Conservation (phyloP, 371 early-diverging fungal genomes). For the Rhizopus arrhizus region DNA sequence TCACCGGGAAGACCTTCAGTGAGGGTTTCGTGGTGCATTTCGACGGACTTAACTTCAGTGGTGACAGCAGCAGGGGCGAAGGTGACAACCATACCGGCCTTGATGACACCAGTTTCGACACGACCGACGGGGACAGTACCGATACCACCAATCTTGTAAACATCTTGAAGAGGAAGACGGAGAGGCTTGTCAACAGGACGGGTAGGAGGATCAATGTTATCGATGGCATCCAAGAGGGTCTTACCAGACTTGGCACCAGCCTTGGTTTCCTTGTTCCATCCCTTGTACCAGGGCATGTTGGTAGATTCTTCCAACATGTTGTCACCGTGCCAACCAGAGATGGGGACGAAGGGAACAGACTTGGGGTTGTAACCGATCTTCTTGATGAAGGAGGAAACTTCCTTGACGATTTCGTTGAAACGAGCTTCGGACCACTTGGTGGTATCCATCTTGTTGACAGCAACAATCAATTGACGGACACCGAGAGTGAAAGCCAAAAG, state of each 20-base stretch:
- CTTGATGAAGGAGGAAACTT: constrained; percentile 92
- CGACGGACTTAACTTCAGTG: constrained; percentile 97
- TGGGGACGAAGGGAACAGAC: constrained; percentile 92
- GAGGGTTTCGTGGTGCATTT: constrained; percentile 97
- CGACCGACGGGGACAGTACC: constrained; percentile 96
- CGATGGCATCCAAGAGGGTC: constrained; percentile 94
- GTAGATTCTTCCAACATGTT: constrained; percentile 92
- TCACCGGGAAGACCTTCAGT: constrained; percentile 94
- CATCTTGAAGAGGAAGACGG: constrained; percentile 96
- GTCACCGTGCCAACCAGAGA: constrained; percentile 97
- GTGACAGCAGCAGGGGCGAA: constrained; percentile 87
- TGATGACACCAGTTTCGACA: constrained; percentile 96
- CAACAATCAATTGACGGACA: constrained; percentile 96
- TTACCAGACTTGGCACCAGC: constrained; percentile 79
- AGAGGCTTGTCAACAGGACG: constrained; percentile 95
- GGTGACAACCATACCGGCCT: constrained; percentile 88
- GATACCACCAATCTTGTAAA: constrained; percentile 98
- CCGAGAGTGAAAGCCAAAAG: constrained; percentile 95
- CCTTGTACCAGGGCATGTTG: constrained; percentile 97
- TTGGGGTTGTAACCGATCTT: constrained; percentile 93
- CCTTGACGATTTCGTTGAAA: constrained; percentile 92
- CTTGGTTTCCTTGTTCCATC: constrained; percentile 90
- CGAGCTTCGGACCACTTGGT: constrained; percentile 92
- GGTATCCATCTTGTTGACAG: constrained; percentile 99
- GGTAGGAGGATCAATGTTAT: constrained; percentile 89